Base-by-base conservation (phyloP, 768 basidiomycete species). In the Pholiota conissans region DNA sequence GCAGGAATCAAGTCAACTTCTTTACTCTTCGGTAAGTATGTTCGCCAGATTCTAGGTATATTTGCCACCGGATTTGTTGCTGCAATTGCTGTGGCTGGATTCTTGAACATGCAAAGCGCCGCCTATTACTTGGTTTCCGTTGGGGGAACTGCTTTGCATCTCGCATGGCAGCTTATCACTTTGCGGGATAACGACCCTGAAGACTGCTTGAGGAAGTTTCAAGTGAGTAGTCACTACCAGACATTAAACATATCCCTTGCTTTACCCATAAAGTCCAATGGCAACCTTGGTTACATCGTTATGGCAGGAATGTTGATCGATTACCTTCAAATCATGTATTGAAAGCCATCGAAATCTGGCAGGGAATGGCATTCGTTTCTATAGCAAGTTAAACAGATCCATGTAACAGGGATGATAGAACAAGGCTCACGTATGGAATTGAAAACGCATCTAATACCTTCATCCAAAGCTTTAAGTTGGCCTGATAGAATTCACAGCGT, bases 1-100 rank as follows among this genome's bases (percentile, higher is more conserved):
- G 35, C 46, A 16, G 55, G 55, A 10, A 37, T 56, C 5, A 56
- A 56, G 37, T 56, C 55, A 14, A 56, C 55, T 34, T 34, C 55
- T 1, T 40, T 56, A 20, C 47, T 56, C 11, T 56, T 56, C 28
- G 55, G 47, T 11, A 46, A 27, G 16, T 27, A 26, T 29, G 48
- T 49, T 39, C 46, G 55, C n/a, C 14, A 18, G 2, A 49, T 56
- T n/a, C 29, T 56, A 22, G 26, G 5, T 26, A 5, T 24, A 22
- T 49, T 49, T 28, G 45, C 47, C 20, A 22, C 11, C 11, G 34
- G 20, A 16, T 56, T 48, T 24, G 28, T 49, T 20, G 29, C 55
- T 8, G 55, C 34, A 26, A 48, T 49, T n/a, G 55, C 55, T 39
- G 27, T n/a, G 2, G 55, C 55, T 24, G 55, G 55, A 16, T 56